Evolutionary conservation across 1,139 yeast species (phyloP).

Genomic region (Diutina pseudorugosa): DNA sequence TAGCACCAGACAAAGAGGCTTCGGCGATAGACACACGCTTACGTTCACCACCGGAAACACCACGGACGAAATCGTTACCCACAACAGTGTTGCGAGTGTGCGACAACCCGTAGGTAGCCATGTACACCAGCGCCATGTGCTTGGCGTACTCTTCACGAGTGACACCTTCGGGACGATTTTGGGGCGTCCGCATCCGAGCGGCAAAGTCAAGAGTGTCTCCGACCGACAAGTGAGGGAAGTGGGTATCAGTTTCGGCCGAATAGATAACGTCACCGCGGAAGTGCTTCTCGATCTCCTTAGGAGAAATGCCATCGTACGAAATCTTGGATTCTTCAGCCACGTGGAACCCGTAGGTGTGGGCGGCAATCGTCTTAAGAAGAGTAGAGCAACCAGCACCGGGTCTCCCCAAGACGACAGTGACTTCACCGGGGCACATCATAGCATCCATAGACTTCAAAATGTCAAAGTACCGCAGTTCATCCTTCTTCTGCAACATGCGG

Average conservation of each 20-base stretch:
- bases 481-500: constrained; percentile 1
- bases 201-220: constrained; percentile 60
- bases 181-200: constrained; percentile 53
- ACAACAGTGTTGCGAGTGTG: constrained; percentile 63
- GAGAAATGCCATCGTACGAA: constrained; percentile 39
- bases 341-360: constrained; percentile 24
- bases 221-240: constrained; percentile 63
- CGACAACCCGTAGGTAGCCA: constrained; percentile 59
- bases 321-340: constrained; percentile 31
- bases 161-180: constrained; percentile 25
- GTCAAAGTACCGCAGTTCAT: constrained; percentile 10
- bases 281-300: constrained; percentile 32
- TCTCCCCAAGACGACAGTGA: constrained; percentile 25
- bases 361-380: constrained; percentile 21
- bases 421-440: constrained; percentile 18
- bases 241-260: constrained; percentile 61
- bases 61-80: constrained; percentile 61
- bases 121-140: constrained; percentile 51
- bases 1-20: constrained; percentile 47
- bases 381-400: constrained; percentile 29
- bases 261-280: constrained; percentile 63
- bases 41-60: constrained; percentile 80
- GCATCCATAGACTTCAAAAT: constrained; percentile 25
- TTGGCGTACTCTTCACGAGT: constrained; percentile 44
- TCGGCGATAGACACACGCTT: constrained; percentile 75